phyloP scores from a whole-genome alignment of 306 rosid species.

The Pyrus communis region DNA sequence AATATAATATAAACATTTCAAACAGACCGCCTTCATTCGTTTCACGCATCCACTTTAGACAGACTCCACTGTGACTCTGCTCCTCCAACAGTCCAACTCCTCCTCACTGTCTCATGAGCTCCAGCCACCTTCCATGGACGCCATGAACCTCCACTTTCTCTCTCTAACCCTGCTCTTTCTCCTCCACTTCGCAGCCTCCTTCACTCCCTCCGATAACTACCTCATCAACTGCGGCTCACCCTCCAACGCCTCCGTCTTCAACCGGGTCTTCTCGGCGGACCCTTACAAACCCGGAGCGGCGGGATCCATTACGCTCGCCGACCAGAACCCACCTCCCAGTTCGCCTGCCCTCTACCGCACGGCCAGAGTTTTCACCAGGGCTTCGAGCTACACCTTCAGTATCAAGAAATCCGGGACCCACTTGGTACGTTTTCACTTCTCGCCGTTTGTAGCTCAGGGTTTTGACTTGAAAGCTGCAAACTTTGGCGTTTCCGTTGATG shows the following conservation, averaged over 20 bases:
- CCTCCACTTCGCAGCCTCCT: conserved; percentile 36
- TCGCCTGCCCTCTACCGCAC: conserved; percentile 45
- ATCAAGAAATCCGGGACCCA: conserved; percentile 63
- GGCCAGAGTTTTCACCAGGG: conserved; percentile 67
- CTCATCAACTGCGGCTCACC: conserved; percentile 78
- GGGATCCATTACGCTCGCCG: conserved; percentile 41
- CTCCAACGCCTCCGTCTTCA: conserved; percentile 44
- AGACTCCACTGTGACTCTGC: conserved; percentile 11
- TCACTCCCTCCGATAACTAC: conserved; percentile 63
- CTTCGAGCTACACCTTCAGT: conserved; percentile 51
- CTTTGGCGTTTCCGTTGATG: conserved; percentile 48
- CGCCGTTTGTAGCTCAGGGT: conserved; percentile 50
- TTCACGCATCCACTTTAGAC: neutral
- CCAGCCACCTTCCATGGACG: conserved; percentile 41
- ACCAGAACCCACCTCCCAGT: conserved; percentile 44
- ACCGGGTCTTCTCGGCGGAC: conserved; percentile 50
- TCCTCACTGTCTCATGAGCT: neutral
- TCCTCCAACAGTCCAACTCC: neutral
- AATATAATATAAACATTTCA: neutral
- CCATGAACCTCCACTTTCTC: conserved; percentile 22
- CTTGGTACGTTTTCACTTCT: conserved; percentile 83
- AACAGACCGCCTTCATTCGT: neutral
- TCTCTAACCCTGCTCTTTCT: conserved; percentile 20
- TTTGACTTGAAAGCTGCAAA: conserved; percentile 54
- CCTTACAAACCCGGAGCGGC: conserved; percentile 32